Conservation (phyloP, 805 yeast genomes). For the Teunomyces gatunensis region DNA sequence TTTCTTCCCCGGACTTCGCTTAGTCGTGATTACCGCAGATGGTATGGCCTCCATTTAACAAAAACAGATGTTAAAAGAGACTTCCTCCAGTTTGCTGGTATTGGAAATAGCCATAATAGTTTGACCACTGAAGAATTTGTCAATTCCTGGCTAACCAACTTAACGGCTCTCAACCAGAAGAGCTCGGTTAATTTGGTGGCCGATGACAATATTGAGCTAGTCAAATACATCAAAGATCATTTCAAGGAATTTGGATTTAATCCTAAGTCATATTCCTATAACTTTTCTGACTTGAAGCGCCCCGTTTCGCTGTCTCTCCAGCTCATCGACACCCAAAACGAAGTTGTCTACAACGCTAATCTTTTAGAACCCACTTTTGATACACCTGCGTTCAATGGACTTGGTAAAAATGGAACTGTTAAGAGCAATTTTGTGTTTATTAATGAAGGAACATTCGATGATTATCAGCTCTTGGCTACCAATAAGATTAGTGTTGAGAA, state of each 20-base stretch:
- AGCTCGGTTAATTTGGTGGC: slow-evolving; percentile 21
- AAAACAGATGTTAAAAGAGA: slow-evolving; percentile 67
- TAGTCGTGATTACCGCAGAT: slow-evolving; percentile 72
- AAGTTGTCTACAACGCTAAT: slow-evolving; percentile 24
- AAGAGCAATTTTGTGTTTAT: slow-evolving; percentile 26
- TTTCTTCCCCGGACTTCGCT: slow-evolving; percentile 85
- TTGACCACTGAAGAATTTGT: slow-evolving; percentile 25
- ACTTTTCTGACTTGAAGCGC: slow-evolving; percentile 11
- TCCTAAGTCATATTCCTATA: slow-evolving; percentile 16
- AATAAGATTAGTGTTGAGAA: slow-evolving; percentile 18
- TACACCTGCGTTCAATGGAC: slow-evolving; percentile 32
- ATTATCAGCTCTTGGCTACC: slow-evolving; percentile 20
- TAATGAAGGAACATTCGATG: slow-evolving; percentile 29
- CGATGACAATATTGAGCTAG: slow-evolving; percentile 24
- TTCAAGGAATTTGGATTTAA: slow-evolving; percentile 30
- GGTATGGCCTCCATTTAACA: slow-evolving; percentile 66
- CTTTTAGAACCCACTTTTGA: slow-evolving; percentile 21
- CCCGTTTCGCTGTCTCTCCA: slow-evolving; percentile 28
- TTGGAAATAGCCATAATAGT: slow-evolving; percentile 18
- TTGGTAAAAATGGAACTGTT: slow-evolving; percentile 26
- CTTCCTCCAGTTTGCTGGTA: slow-evolving; percentile 40
- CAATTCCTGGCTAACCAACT: slow-evolving; percentile 24
- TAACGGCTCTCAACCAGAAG: slow-evolving; percentile 23
- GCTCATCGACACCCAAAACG: slow-evolving; percentile 20
- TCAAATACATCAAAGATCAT: slow-evolving; percentile 20